Evolutionary conservation across 331 rosid genomes (phyloP).

Genomic region (Malus hybrid): DNA sequence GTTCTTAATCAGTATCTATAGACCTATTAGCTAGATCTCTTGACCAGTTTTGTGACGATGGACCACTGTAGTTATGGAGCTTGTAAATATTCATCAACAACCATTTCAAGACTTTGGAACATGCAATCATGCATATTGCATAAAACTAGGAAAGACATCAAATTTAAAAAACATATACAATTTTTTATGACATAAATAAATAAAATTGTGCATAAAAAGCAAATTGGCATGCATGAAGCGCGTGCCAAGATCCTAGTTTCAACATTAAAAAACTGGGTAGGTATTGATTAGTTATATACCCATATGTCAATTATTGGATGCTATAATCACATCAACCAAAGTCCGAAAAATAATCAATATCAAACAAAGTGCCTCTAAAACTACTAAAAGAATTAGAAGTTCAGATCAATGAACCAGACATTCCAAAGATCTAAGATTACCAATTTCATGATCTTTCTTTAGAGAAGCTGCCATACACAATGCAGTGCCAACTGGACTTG

Average conservation of each 20-base stretch:
- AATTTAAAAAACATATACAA: not conserved
- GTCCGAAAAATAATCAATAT: not conserved
- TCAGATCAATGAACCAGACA: not conserved
- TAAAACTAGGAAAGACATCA: not conserved
- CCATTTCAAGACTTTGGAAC: not conserved
- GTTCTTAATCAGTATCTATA: not conserved
- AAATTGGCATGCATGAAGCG: too few species aligned
- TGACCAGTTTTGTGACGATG: not conserved
- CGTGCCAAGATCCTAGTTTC: too few species aligned
- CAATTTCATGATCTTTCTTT: constrained; percentile 89
- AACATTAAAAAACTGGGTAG: not conserved
- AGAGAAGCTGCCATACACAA: constrained; percentile 96
- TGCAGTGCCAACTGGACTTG: constrained; percentile 80
- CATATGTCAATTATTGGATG: not conserved
- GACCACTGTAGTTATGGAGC: not conserved
- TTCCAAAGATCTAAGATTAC: constrained; percentile 32
- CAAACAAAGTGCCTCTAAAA: not conserved
- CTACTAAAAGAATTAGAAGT: not conserved
- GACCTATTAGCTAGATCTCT: not conserved
- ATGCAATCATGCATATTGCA: not conserved
- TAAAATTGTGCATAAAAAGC: too few species aligned
- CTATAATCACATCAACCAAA: not conserved
- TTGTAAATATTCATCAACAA: not conserved
- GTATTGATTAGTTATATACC: not conserved
- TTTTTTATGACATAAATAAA: too few species aligned